phyloP scores from a whole-genome alignment of 495 filamentous ascomycete genomes.

The Penicillium alfredii region DNA sequence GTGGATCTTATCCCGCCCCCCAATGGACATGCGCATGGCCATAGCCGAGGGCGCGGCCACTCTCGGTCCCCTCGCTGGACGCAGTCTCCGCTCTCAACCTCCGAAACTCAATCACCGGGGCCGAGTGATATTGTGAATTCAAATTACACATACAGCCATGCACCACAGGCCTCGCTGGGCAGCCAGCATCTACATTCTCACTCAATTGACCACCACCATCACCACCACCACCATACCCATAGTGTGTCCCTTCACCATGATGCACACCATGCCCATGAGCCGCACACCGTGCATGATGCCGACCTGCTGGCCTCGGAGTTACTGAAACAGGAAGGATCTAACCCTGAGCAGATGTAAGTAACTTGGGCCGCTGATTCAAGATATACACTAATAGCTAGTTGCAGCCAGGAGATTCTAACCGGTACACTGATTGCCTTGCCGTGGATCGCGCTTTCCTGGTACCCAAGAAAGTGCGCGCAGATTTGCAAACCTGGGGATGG shows the following conservation, averaged over 20 bases:
- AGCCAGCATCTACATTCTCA: slow-evolving; percentile 30
- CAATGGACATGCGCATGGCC: slow-evolving; percentile 27
- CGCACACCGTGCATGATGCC: slow-evolving; percentile 22
- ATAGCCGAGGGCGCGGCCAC: slow-evolving; percentile 38
- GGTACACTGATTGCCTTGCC: slow-evolving; percentile 32
- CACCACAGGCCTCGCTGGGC: slow-evolving; percentile 10
- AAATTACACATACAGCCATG: slow-evolving; percentile 20
- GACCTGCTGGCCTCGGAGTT: not conserved
- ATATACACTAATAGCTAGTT: slow-evolving; percentile 10
- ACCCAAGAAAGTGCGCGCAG: slow-evolving; percentile 25
- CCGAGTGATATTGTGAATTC: slow-evolving; percentile 12
- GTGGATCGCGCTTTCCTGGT: slow-evolving; percentile 42
- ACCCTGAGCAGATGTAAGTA: slow-evolving; percentile 14
- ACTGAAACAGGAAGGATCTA: not conserved
- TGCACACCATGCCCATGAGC: slow-evolving; percentile 12
- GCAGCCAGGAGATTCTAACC: slow-evolving; percentile 29
- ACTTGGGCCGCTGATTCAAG: not conserved
- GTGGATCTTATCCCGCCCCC: slow-evolving; percentile 27
- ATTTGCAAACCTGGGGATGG: not conserved
- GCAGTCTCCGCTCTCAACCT: slow-evolving; percentile 26
- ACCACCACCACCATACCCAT: slow-evolving; percentile 12
- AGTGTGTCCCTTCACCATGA: slow-evolving; percentile 15
- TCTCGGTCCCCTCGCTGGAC: slow-evolving; percentile 33
- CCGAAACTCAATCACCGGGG: slow-evolving; percentile 15
- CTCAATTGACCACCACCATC: slow-evolving; percentile 31